Base-by-base conservation (phyloP, 345 rosid species). In the Murraya koenigii region DNA sequence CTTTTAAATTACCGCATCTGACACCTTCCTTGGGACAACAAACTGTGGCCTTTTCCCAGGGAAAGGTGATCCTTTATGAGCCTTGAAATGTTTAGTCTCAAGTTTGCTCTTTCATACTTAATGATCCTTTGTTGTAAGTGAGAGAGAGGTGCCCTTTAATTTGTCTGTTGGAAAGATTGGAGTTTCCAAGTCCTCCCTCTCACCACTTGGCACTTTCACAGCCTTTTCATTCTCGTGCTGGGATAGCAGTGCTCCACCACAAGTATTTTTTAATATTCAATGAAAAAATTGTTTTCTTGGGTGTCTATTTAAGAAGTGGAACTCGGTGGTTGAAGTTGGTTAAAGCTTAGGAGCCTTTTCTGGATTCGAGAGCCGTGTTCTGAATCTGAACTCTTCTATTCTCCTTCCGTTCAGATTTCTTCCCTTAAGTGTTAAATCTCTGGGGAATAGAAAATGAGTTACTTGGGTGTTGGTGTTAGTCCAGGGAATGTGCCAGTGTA, bases 381-480 rank as follows among this genome's bases (percentile, higher is more conserved):
- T 13, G 49, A 44, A 44, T 17, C 49, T 13, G 49, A 44, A 44
- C 15, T 44, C 23, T 15, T 25, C 1, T 28, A 28, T 65, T 1
- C 17, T 28, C 60, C 49, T 5, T 76, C 19, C 72, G n/a, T 8
- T 49, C 8, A 41, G 60, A 22, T 38, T 58, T 36, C 25, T 56
- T 56, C 14, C 33, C 20, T 8, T 28, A 3, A 47, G 30, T 26
- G 49, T 44, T 44, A 44, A 44, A 7, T 28, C 28, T 44, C 26
- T 47, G 47, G 76, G 6, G 1, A 2, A 62, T 0, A 62, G 62
- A 86, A 63, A 49, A 92, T 89, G 91, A 90, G 89, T 75, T 89
- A 81, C 65, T 80, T 87, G 75, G 90, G 92, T 7, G 90, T 89
- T 69, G 95, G 90, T 41, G 89, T 82, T 63, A 89, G 94, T 84